Evolutionary conservation across 768 basidiomycete genomes (phyloP), one percentile per base, ranked within the genome.

Genomic region (Holtermanniella nyarrowii): DNA sequence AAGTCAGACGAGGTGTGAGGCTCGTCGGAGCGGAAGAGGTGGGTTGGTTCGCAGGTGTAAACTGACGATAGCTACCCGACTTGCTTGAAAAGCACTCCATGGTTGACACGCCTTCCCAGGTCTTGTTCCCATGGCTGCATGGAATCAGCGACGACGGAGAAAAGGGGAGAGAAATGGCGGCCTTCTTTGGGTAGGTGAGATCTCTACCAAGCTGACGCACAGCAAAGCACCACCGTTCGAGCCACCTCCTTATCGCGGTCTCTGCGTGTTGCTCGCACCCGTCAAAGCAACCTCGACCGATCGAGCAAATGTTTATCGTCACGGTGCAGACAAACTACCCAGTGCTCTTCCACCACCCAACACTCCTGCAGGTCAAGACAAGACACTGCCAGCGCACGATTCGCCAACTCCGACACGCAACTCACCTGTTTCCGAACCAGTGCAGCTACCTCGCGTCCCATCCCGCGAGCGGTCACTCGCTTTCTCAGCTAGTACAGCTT

Each of bases 81-180:
- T 40, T 71, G 44, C 50, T 67, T 1, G 57, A 63, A 22, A 58
- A 62, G 42, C 68, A 71, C 48, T 51, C 57, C 12, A 52, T 59
- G 54, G 49, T 64, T 12, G 67, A 68, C 50, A 62, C 60, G 4
- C 69, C 69, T 13, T 63, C 61, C 40, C 58, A 62, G 12, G 59
- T 68, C 4, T 58, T 71, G 13, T 71, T 71, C 44, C 69, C 69
- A 1, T 71, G 69, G 69, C 52, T 71, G 12, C 69, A 71, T 50
- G 69, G 69, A 2, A 71, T 71, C 41, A 58, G 61, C 25, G 69
- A 71, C 44, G 69, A 67, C 44, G 67, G 53, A 24, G 53, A 42
- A 23, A 67, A 55, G 55, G 69, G 55, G 5, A 46, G 52, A 22
- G 60, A 60, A 24, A 66, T 66, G 69, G 69, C 54, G 26, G 54